Evolutionary conservation across 257 asterid species (phyloP).

Genomic region (Solanum ossicruentum): DNA sequence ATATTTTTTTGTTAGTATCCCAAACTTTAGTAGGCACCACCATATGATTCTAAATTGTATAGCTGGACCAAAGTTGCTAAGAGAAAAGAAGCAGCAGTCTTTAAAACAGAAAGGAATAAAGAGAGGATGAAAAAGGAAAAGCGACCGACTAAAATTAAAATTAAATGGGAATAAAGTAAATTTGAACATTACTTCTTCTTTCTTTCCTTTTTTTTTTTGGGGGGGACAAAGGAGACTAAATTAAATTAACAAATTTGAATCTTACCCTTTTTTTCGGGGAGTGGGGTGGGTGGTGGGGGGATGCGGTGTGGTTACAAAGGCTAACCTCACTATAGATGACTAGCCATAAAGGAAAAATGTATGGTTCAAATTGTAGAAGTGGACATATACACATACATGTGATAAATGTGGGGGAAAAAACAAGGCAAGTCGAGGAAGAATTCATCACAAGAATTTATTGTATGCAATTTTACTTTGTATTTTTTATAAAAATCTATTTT

Average conservation of each 20-base stretch:
- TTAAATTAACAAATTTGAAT: too few species aligned
- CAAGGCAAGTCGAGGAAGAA: too few species aligned
- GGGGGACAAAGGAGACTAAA: too few species aligned
- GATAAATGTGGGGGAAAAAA: too few species aligned
- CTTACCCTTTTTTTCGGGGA: too few species aligned
- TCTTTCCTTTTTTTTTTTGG: too few species aligned
- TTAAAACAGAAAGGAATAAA: not conserved
- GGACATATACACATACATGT: not conserved
- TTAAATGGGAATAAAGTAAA: not conserved
- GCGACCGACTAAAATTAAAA: not conserved
- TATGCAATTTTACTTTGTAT: too few species aligned
- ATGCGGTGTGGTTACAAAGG: not conserved
- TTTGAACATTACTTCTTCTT: too few species aligned
- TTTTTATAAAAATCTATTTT: too few species aligned
- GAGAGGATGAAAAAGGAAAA: not conserved
- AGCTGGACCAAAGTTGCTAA: not conserved
- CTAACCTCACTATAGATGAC: not conserved
- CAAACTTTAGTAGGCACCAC: not conserved
- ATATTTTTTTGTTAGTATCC: not conserved
- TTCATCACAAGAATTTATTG: too few species aligned
- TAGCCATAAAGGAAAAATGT: not conserved
- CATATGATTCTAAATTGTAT: not conserved
- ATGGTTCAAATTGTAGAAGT: not conserved
- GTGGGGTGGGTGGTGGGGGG: too few species aligned
- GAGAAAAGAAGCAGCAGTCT: not conserved